phyloP scores from a whole-genome alignment of 495 filamentous ascomycete species.

The Achaetomiella virescens region DNA sequence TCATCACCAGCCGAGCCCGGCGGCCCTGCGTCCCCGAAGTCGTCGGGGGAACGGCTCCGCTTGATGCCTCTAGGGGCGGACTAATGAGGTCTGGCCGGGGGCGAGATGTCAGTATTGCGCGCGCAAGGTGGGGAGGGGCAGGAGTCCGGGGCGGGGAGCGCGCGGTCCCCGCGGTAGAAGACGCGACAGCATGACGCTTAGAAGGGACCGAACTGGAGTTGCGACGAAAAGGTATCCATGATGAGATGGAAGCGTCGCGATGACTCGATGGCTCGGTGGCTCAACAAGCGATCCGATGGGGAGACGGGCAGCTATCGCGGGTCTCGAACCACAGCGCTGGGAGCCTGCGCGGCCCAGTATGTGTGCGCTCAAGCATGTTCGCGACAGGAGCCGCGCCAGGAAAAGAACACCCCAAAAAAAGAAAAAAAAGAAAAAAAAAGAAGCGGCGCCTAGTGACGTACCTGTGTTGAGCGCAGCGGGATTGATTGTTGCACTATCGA shows the following conservation, averaged over 20 bases:
- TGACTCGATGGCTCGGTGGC: neutral
- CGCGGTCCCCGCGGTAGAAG: neutral
- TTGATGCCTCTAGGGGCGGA: slow-evolving; percentile 68
- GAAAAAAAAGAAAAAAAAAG: neutral
- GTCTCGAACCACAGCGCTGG: neutral
- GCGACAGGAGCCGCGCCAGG: neutral
- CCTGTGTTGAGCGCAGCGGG: slow-evolving; percentile 50
- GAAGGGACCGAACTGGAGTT: neutral
- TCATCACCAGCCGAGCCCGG: slow-evolving; percentile 67
- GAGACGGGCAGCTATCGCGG: neutral
- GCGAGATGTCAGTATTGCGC: slow-evolving; percentile 22
- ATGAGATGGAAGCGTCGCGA: neutral
- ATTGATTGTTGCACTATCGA: slow-evolving; percentile 53
- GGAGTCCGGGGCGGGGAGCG: neutral
- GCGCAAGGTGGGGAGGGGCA: slow-evolving; percentile 2
- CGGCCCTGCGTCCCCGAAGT: slow-evolving; percentile 53
- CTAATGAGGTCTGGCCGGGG: slow-evolving; percentile 35
- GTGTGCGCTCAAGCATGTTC: neutral
- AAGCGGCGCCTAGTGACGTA: slow-evolving; percentile 27
- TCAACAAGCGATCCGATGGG: neutral
- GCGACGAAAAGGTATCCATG: neutral
- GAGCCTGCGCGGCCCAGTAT: neutral
- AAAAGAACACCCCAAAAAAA: neutral
- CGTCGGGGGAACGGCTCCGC: slow-evolving; percentile 86
- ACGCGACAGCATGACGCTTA: slow-evolving; percentile 1